A percentile compares a stretch with the other conserved stretches of the same genome.
phyloP scores from a whole-genome alignment of 306 rosid species.

The Hippophae tibetana region DNA sequence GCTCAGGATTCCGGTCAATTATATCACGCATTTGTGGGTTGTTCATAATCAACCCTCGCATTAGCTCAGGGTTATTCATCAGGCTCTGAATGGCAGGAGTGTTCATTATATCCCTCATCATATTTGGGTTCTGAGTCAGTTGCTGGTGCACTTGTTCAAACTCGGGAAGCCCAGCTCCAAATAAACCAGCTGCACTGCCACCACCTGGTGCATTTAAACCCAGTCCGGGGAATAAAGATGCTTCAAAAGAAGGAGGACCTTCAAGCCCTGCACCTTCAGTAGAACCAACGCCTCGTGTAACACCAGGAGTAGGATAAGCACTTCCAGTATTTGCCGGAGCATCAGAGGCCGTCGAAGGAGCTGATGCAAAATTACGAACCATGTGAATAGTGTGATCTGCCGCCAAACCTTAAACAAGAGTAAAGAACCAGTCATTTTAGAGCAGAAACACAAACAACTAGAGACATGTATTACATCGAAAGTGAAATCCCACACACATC shows the following conservation, averaged over 20 bases:
- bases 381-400: slow-evolving; percentile 53
- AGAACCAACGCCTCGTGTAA: slow-evolving; percentile 52
- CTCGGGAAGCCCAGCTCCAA: slow-evolving; percentile 41
- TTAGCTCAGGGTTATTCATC: slow-evolving; percentile 55
- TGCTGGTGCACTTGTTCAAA: slow-evolving; percentile 60
- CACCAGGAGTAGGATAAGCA: slow-evolving; percentile 31
- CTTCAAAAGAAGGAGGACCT: slow-evolving; percentile 24
- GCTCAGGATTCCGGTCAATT: slow-evolving; percentile 59
- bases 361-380: slow-evolving; percentile 46
- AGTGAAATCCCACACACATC: no score
- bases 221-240: slow-evolving; percentile 42
- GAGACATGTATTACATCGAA: not conserved
- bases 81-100: slow-evolving; percentile 56
- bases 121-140: slow-evolving; percentile 51
- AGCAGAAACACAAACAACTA: not conserved
- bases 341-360: slow-evolving; percentile 28
- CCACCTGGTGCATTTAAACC: slow-evolving; percentile 34
- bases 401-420: slow-evolving; percentile 32
- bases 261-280: slow-evolving; percentile 34
- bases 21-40: slow-evolving; percentile 57
- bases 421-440: not conserved
- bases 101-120: slow-evolving; percentile 62
- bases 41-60: slow-evolving; percentile 50
- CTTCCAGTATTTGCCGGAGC: slow-evolving; percentile 20
- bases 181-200: slow-evolving; percentile 23